Evolutionary conservation across 2,329 filamentous ascomycete species (phyloP).

Genomic region (Fusarium tjaetaba): DNA sequence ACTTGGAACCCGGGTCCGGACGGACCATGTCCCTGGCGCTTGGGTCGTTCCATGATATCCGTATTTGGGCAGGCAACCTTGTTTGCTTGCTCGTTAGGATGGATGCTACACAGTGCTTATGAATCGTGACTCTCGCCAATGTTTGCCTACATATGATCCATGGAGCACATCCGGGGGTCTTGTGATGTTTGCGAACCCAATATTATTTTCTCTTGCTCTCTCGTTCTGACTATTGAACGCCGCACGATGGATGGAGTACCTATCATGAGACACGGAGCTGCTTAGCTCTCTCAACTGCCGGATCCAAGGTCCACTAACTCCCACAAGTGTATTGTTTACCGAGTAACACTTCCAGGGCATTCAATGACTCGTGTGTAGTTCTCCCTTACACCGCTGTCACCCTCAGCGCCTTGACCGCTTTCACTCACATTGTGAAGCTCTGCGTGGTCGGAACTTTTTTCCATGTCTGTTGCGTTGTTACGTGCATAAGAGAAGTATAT

Average conservation of each 20-base stretch:
- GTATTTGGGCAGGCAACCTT: background rate
- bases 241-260: background rate
- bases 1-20: slow-evolving; percentile 1
- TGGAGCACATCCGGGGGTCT: slow-evolving; percentile 18
- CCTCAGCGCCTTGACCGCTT: slow-evolving; percentile 22
- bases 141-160: slow-evolving; percentile 17
- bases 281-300: slow-evolving; percentile 27
- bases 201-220: background rate
- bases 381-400: slow-evolving; percentile 22
- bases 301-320: slow-evolving; percentile 20
- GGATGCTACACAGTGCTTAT: slow-evolving; percentile 29
- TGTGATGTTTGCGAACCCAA: background rate
- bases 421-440: slow-evolving; percentile 3
- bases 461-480: slow-evolving; percentile 12
- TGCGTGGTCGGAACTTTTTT: slow-evolving; percentile 18
- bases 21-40: slow-evolving; percentile 24
- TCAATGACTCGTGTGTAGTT: slow-evolving; percentile 31
- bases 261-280: background rate
- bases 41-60: slow-evolving; percentile 16
- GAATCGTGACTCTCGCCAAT: background rate
- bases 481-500: slow-evolving; percentile 24
- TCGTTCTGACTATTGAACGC: background rate
- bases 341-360: slow-evolving; percentile 11
- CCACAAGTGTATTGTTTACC: slow-evolving; percentile 12
- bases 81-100: slow-evolving; percentile 6